Conservation (phyloP, 2,329 filamentous ascomycete species). For the Grosmannia clavigera region DNA sequence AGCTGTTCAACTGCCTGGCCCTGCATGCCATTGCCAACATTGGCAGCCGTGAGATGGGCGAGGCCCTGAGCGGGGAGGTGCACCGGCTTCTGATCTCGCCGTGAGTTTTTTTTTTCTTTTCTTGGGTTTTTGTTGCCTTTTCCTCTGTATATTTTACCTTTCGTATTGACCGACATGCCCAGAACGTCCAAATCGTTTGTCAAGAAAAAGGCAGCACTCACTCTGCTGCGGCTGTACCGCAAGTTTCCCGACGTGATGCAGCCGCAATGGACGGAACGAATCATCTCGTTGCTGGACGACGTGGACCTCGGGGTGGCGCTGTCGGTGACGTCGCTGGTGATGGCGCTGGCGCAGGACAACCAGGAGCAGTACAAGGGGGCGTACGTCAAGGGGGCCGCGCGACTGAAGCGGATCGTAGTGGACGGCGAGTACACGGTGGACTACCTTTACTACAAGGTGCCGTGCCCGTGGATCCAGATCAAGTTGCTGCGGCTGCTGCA, state of each 20-base stretch:
- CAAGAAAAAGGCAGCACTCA: conserved; percentile 97
- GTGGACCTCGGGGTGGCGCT: conserved; percentile 85
- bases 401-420: conserved; percentile 79
- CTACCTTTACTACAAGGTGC: conserved; percentile 99
- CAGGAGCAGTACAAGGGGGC: conserved; percentile 89
- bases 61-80: conserved; percentile 82
- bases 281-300: conserved; percentile 98
- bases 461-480: conserved; percentile 95
- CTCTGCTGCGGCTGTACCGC: conserved; percentile 81
- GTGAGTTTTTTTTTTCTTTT: conserved; percentile 36
- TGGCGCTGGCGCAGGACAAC: conserved; percentile 87
- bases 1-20: conserved; percentile 93
- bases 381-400: conserved; percentile 84
- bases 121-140: too few relatives aligned
- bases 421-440: conserved; percentile 82
- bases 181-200: conserved; percentile 84
- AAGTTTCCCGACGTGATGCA: conserved; percentile 92
- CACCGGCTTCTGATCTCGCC: conserved; percentile 90
- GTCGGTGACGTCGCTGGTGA: conserved; percentile 90
- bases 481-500: conserved; percentile 86
- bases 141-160: not conserved
- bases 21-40: conserved; percentile 97
- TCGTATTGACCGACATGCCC: not conserved
- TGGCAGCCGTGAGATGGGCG: conserved; percentile 91
- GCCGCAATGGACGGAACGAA: conserved; percentile 92